These are phyloP conservation scores for Diaporthe eres DNA, from an alignment of 2,329 filamentous ascomycete species.

Conservation along the genomic window DNA sequence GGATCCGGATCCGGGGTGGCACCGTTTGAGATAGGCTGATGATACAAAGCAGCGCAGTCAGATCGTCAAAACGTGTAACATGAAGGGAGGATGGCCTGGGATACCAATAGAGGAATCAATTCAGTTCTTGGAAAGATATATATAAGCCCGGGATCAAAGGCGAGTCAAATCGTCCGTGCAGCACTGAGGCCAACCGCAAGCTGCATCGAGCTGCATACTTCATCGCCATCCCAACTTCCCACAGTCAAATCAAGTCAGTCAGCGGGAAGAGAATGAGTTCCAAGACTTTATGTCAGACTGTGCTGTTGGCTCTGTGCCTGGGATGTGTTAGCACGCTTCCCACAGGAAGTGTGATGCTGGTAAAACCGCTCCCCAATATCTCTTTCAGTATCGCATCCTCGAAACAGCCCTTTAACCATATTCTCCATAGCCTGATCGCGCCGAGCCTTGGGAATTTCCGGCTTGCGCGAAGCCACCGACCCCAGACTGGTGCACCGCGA, in stretches of 20 bases:
- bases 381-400: not conserved
- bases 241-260: not conserved
- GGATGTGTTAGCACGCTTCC: not conserved
- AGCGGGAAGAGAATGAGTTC: not conserved
- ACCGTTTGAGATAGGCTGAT: not conserved
- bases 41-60: not conserved
- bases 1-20: not conserved
- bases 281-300: not conserved
- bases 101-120: not conserved
- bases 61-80: not conserved
- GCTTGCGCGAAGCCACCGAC: not conserved
- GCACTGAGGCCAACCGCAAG: not conserved
- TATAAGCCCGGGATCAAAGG: too few species aligned
- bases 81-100: fast-evolving
- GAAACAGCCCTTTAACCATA: fast-evolving
- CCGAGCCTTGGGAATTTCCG: not conserved
- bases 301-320: not conserved
- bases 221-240: not conserved
- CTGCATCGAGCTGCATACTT: not conserved
- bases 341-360: not conserved
- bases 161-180: too few species aligned
- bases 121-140: not conserved
- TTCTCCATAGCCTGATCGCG: not conserved
- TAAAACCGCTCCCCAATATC: not conserved
- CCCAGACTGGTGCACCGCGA: not conserved